These are phyloP conservation scores for Physcia stellaris DNA, from an alignment of 495 filamentous ascomycete genomes.

Conservation along the genomic window DNA sequence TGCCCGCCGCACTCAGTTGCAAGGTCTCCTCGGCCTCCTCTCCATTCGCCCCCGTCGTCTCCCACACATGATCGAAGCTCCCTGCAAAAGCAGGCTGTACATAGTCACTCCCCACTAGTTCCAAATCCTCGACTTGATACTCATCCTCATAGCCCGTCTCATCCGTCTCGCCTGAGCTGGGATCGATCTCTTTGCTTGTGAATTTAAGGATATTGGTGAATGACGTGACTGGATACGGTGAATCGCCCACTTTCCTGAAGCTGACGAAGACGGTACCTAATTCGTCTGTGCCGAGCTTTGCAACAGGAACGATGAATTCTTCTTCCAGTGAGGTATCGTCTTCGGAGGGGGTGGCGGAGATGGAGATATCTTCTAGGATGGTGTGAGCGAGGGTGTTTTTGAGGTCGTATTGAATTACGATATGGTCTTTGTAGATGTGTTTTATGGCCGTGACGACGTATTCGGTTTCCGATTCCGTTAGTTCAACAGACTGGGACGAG, in stretches of 20 bases:
- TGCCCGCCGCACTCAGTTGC: slow-evolving; percentile 78
- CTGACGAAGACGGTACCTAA: slow-evolving; percentile 90
- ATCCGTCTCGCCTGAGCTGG: slow-evolving; percentile 84
- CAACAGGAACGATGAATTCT: slow-evolving; percentile 83
- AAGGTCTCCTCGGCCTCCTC: slow-evolving; percentile 88
- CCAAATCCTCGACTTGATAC: slow-evolving; percentile 91
- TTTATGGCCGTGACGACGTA: slow-evolving; percentile 91
- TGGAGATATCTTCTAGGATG: slow-evolving; percentile 78
- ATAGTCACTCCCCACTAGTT: slow-evolving; percentile 84
- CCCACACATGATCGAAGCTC: slow-evolving; percentile 96
- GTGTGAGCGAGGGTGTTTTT: slow-evolving; percentile 93
- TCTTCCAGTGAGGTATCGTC: slow-evolving; percentile 73
- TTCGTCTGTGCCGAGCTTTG: slow-evolving; percentile 65
- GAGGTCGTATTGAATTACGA: slow-evolving; percentile 93
- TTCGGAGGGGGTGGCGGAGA: slow-evolving; percentile 71
- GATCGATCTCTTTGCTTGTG: slow-evolving; percentile 94
- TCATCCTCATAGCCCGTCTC: slow-evolving; percentile 91
- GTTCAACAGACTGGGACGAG: slow-evolving; percentile 70
- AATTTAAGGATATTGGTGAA: slow-evolving; percentile 95
- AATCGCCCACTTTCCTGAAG: slow-evolving; percentile 63
- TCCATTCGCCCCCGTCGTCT: slow-evolving; percentile 74
- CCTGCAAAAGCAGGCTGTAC: slow-evolving; percentile 84
- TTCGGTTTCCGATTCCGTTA: slow-evolving; percentile 94
- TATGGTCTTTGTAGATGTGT: slow-evolving; percentile 92
- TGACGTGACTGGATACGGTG: slow-evolving; percentile 53